Percentiles rank a stretch among this genome's conserved stretches.
Conservation (phyloP, 2,329 filamentous ascomycete genomes). For the Penicillium sp. region DNA sequence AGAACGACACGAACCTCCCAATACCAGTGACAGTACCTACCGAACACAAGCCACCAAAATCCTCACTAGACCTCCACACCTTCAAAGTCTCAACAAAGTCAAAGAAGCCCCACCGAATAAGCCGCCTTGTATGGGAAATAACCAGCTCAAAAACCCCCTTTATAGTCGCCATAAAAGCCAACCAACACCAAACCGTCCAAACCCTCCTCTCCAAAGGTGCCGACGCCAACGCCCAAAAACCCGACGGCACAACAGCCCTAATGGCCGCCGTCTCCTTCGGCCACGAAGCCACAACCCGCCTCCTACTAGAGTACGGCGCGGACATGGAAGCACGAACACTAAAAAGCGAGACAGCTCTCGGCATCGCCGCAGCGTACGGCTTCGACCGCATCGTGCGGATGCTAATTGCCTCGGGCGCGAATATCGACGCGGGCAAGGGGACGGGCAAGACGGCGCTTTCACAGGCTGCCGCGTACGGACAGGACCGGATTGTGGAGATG, state of each 20-base stretch:
- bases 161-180: slow-evolving; percentile 8
- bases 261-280: slow-evolving; percentile 16
- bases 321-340: not conserved
- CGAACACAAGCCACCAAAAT: not conserved
- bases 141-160: slow-evolving; percentile 12
- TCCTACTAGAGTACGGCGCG: slow-evolving; percentile 15
- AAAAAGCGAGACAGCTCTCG: slow-evolving; percentile 11
- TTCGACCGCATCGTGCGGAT: slow-evolving; percentile 11
- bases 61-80: not conserved
- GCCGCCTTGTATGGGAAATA: not conserved
- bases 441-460: slow-evolving; percentile 8
- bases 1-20: not conserved
- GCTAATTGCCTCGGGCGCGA: slow-evolving; percentile 10
- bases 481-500: slow-evolving; percentile 11
- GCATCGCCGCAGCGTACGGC: slow-evolving; percentile 8
- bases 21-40: not conserved
- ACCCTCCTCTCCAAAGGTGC: slow-evolving; percentile 15
- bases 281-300: slow-evolving; percentile 10
- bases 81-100: not conserved
- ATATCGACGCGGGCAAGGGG: not conserved
- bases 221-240: slow-evolving; percentile 7
- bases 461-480: slow-evolving; percentile 11
- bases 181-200: slow-evolving; percentile 1
- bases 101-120: not conserved
- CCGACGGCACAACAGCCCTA: slow-evolving; percentile 11